Base-by-base conservation (phyloP, 495 filamentous ascomycete species). In the Neurospora discreta region DNA sequence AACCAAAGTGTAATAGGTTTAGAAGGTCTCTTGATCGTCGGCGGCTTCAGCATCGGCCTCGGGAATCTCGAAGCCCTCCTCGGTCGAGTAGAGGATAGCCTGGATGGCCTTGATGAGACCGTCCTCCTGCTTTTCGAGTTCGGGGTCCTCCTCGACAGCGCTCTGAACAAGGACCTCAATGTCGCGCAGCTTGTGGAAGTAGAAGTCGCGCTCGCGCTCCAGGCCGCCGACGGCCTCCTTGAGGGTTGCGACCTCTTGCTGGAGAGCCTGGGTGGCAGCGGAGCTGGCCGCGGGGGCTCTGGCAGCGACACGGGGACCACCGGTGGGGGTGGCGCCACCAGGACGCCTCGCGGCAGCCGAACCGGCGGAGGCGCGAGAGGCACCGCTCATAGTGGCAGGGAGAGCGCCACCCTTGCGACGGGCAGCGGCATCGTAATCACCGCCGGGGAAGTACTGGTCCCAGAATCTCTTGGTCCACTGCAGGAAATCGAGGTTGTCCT, bases 401-500 rank as follows among this genome's bases (percentile, higher is more conserved):
- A 89, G 86, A 41, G 90, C 88, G 52, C 87, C 88, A 42, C 89
- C 95, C 83, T 96, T 97, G 79, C 95, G 88, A 74, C 95, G 89
- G 67, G 83, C 83, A 30, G 97, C 84, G 11, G 95, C 92, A 81
- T 99, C 95, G 82, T 99, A 99, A 74, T 98, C 95, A 69, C 93
- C 93, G 65, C 95, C 95, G 10, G 95, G 94, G 79, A 91, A 99
- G 86, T 98, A 93, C 78, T 97, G 94, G 79, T 99, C 96, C 95
- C 95, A 99, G 84, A 93, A 97, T 74, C 86, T 84, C 88, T 98
- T 98, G 70, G 88, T 90, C 92, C 93, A 99, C 84, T 99, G 95
- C 41, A 99, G 88, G 82, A 98, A 99, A 78, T 98, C 96, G 73
- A 99, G 93, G 84, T 99, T 99, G 80, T 99, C 95, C 84, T 99